These are phyloP conservation scores for Sisymbrium irio DNA, from an alignment of 345 rosid genomes.

Conservation along the genomic window DNA sequence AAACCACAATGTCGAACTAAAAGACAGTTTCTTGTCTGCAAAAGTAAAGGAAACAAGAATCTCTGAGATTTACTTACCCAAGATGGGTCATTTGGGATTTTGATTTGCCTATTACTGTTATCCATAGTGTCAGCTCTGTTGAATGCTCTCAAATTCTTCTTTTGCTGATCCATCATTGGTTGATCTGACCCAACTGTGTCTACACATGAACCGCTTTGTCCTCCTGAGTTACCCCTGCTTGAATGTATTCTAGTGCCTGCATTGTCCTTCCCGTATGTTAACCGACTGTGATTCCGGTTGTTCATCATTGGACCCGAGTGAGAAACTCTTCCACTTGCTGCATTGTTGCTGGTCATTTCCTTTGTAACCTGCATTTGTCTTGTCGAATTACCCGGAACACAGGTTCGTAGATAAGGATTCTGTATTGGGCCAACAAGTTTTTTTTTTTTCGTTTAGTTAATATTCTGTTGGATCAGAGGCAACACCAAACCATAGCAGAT, in stretches of 20 bases:
- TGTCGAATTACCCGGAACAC: conserved; percentile 20
- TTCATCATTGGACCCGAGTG: conserved; percentile 36
- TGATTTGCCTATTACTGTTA: conserved; percentile 29
- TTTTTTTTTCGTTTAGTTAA: conserved; percentile 1
- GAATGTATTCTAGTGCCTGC: conserved; percentile 23
- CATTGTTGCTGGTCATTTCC: conserved; percentile 23
- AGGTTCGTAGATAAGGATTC: conserved; percentile 35
- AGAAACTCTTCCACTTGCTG: conserved; percentile 17
- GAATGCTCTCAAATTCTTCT: conserved; percentile 24
- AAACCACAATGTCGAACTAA: too few species aligned
- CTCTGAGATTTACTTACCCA: conserved; percentile 30
- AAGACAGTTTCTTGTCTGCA: conserved; percentile 10
- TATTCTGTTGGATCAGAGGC: conserved; percentile 17
- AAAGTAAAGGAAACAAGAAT: not conserved
- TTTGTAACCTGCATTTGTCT: conserved; percentile 31
- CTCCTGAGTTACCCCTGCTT: conserved; percentile 14
- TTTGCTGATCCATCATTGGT: conserved; percentile 14
- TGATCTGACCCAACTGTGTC: conserved; percentile 1
- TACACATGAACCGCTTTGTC: conserved; percentile 2
- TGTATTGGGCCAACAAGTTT: conserved; percentile 30
- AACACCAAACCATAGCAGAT: conserved; percentile 33
- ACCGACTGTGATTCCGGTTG: conserved; percentile 25
- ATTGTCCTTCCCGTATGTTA: conserved; percentile 16
- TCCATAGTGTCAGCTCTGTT: conserved; percentile 37
- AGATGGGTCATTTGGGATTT: conserved; percentile 30